These are phyloP conservation scores for Nyssa sinensis DNA, from an alignment of 148 eudicot species.

Conservation along the genomic window DNA sequence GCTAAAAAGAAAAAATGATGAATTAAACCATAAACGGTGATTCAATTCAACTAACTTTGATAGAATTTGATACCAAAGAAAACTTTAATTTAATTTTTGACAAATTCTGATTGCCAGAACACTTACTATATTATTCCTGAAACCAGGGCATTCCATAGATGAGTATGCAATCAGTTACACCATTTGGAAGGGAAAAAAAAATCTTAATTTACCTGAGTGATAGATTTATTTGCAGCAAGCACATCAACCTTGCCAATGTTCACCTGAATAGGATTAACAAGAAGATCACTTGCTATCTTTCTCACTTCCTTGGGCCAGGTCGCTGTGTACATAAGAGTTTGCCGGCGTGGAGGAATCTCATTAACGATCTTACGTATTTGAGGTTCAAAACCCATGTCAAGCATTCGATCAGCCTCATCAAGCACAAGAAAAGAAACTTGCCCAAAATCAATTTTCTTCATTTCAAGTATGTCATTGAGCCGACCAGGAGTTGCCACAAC, in stretches of 20 bases:
- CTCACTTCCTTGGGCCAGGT: conserved; percentile 98
- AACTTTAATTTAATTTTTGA: no score
- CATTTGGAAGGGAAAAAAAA: not conserved
- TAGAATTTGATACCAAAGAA: no score
- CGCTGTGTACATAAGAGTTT: conserved; percentile 98
- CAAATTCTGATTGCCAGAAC: not conserved
- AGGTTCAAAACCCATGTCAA: conserved; percentile 99
- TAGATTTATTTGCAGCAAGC: conserved; percentile 97
- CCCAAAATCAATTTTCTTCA: conserved; percentile 71
- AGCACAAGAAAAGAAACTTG: conserved; percentile 93
- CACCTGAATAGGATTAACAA: conserved; percentile 85
- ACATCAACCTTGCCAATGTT: conserved; percentile 87
- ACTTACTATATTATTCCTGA: not conserved
- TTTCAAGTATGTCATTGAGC: conserved; percentile 94
- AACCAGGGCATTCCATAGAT: not conserved
- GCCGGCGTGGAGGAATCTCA: conserved; percentile 92
- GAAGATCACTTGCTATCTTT: conserved; percentile 90
- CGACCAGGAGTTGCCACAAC: conserved; percentile 99
- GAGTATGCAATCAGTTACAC: not conserved
- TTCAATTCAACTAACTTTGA: no score
- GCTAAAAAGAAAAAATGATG: not conserved
- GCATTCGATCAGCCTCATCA: conserved; percentile 99
- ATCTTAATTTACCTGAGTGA: conserved; percentile 67
- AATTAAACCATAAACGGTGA: not conserved
- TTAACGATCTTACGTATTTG: conserved; percentile 96